phyloP scores from a whole-genome alignment of 805 yeast species.

The Candida nanaspora region DNA sequence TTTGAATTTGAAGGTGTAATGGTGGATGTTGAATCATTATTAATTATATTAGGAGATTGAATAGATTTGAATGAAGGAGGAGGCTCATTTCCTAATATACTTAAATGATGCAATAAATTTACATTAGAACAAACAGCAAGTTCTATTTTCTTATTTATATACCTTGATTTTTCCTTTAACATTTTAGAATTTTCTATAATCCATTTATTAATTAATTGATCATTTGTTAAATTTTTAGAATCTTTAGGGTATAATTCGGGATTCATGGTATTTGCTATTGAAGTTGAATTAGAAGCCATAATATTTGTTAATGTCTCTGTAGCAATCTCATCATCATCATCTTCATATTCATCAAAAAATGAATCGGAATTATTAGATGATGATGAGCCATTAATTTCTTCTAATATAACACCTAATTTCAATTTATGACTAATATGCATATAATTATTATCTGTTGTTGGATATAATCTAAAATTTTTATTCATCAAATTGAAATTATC shows the following conservation, averaged over 20 bases:
- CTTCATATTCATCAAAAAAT: not conserved
- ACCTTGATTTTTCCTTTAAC: slow-evolving; percentile 9
- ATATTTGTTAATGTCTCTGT: not conserved
- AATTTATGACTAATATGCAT: slow-evolving; percentile 16
- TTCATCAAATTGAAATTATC: not conserved
- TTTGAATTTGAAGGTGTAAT: not conserved
- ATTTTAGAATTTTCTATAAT: slow-evolving; percentile 12
- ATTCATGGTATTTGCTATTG: not conserved
- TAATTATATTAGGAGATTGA: no score
- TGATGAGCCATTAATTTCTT: slow-evolving; percentile 2
- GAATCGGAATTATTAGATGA: not conserved
- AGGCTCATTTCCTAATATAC: slow-evolving; percentile 14
- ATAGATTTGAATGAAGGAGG: slow-evolving; percentile 15
- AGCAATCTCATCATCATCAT: not conserved
- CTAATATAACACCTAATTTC: slow-evolving; percentile 7
- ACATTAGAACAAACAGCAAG: slow-evolving; percentile 14
- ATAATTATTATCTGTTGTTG: slow-evolving; percentile 10
- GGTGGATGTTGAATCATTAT: not conserved
- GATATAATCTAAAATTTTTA: slow-evolving; percentile 9
- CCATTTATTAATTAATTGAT: slow-evolving; percentile 8
- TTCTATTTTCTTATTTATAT: slow-evolving; percentile 13
- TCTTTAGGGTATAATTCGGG: no score
- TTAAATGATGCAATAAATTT: slow-evolving; percentile 11
- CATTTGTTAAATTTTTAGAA: slow-evolving; percentile 1
- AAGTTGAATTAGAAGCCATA: not conserved